A percentile compares a stretch with the other conserved stretches of the same genome.
Evolutionary conservation across 2,329 filamentous ascomycete species (phyloP).

Genomic region (Beauveria pseudobassiana): DNA sequence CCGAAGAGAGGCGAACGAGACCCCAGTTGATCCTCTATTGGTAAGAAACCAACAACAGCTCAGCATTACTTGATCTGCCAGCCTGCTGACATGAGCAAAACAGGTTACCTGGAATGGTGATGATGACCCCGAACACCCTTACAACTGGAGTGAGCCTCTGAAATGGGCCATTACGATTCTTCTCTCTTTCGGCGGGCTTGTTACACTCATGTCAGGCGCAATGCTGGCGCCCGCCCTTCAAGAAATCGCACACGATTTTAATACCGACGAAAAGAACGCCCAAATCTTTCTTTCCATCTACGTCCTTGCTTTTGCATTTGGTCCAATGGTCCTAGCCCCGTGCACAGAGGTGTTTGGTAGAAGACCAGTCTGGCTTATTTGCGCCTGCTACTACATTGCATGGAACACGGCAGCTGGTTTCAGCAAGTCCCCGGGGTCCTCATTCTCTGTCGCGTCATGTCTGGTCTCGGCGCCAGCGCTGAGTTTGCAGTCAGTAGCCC

Average conservation of each 20-base stretch:
- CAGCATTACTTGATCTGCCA: background rate
- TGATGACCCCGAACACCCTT: slow-evolving; percentile 31
- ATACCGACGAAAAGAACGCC: slow-evolving; percentile 15
- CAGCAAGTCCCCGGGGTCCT: slow-evolving; percentile 24
- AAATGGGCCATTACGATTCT: slow-evolving; percentile 22
- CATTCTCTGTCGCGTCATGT: slow-evolving; percentile 22
- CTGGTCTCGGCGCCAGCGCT: slow-evolving; percentile 21
- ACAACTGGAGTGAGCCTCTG: slow-evolving; percentile 7
- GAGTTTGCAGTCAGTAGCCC: slow-evolving; percentile 27
- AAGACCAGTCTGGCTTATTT: slow-evolving; percentile 25
- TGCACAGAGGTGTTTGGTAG: slow-evolving; percentile 28
- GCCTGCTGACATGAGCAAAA: background rate
- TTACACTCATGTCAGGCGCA: slow-evolving; percentile 28
- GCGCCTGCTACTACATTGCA: slow-evolving; percentile 26
- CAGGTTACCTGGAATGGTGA: slow-evolving; percentile 38
- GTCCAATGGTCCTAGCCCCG: slow-evolving; percentile 26
- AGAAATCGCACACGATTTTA: slow-evolving; percentile 24
- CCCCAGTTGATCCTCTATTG: background rate
- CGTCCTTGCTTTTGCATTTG: slow-evolving; percentile 28
- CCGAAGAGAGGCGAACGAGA: background rate
- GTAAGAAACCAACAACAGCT: background rate
- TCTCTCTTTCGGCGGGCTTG: slow-evolving; percentile 26
- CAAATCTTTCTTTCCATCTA: slow-evolving; percentile 29
- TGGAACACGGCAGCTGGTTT: slow-evolving; percentile 30
- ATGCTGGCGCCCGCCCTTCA: slow-evolving; percentile 30